Percentiles rank a stretch among this genome's conserved stretches.
Evolutionary conservation across 352 stramenopile genomes (phyloP).

Genomic region (Globisporangium iwayamae): DNA sequence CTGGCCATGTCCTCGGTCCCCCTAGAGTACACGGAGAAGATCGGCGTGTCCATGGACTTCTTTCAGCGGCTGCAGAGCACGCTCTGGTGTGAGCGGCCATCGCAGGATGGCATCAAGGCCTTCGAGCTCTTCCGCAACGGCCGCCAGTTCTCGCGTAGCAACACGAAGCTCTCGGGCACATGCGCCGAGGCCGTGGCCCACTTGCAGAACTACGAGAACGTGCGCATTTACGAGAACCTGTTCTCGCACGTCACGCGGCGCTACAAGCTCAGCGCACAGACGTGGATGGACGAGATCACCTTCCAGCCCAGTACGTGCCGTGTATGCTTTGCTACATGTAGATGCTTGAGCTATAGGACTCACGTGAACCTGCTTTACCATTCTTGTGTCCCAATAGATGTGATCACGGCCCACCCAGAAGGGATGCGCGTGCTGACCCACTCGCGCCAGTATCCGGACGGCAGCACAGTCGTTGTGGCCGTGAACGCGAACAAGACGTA

Average conservation of each 20-base stretch:
- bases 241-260: conserved; percentile 37
- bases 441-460: conserved; percentile 54
- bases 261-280: conserved; percentile 47
- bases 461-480: conserved; percentile 51
- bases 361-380: background rate
- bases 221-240: conserved; percentile 46
- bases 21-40: conserved; percentile 51
- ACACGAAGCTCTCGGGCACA: conserved; percentile 37
- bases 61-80: conserved; percentile 63
- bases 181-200: conserved; percentile 34
- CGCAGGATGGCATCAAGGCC: conserved; percentile 21
- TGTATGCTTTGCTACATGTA: background rate
- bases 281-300: conserved; percentile 45
- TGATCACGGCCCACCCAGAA: conserved; percentile 11
- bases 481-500: conserved; percentile 21
- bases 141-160: conserved; percentile 49
- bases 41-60: conserved; percentile 55
- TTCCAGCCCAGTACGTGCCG: conserved; percentile 28
- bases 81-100: conserved; percentile 29
- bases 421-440: conserved; percentile 39
- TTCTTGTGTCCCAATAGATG: conserved; percentile 6
- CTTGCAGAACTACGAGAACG: conserved; percentile 48
- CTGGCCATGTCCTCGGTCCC: conserved; percentile 31
- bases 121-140: conserved; percentile 40
- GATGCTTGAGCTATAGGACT: background rate